Conservation (phyloP, 108 stramenopile species). For the Parietichytrium sp. region DNA sequence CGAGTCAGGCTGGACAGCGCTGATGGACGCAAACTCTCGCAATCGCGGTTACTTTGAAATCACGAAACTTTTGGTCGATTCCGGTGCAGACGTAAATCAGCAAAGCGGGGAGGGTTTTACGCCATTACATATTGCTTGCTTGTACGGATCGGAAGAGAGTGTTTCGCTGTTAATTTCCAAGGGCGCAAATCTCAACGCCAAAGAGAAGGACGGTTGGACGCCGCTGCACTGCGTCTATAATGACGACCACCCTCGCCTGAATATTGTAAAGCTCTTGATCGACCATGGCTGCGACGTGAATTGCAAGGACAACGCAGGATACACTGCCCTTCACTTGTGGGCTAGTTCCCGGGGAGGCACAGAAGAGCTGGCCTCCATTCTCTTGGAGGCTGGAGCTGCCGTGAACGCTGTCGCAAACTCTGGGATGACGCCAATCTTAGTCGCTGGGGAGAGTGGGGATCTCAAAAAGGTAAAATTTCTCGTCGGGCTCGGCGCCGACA, state of each 20-base stretch:
- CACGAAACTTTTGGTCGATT: not conserved
- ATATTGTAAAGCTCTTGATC: conserved; percentile 38
- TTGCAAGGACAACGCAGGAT: conserved; percentile 46
- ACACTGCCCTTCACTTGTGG: conserved; percentile 58
- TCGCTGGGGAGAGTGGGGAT: too few relatives aligned
- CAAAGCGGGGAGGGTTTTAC: not conserved
- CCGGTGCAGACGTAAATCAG: not conserved
- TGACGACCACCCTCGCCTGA: not conserved
- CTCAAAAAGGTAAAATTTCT: too few relatives aligned
- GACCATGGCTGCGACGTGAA: conserved; percentile 56
- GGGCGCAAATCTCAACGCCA: not conserved
- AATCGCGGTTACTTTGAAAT: not conserved
- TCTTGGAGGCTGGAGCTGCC: too few relatives aligned
- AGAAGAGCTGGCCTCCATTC: too few relatives aligned
- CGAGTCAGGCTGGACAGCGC: conserved; percentile 19
- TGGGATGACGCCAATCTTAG: too few relatives aligned
- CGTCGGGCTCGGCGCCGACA: too few relatives aligned
- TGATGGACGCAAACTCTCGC: conserved; percentile 14
- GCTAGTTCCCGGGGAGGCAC: too few relatives aligned
- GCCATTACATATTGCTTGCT: not conserved
- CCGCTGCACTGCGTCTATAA: not conserved
- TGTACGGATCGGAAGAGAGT: too few relatives aligned
- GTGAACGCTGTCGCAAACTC: too few relatives aligned
- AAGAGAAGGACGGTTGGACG: conserved; percentile 33
- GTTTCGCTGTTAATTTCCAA: too few relatives aligned